Base-by-base conservation (phyloP, 495 filamentous ascomycete species). In the Penicillium robsamsonii region DNA sequence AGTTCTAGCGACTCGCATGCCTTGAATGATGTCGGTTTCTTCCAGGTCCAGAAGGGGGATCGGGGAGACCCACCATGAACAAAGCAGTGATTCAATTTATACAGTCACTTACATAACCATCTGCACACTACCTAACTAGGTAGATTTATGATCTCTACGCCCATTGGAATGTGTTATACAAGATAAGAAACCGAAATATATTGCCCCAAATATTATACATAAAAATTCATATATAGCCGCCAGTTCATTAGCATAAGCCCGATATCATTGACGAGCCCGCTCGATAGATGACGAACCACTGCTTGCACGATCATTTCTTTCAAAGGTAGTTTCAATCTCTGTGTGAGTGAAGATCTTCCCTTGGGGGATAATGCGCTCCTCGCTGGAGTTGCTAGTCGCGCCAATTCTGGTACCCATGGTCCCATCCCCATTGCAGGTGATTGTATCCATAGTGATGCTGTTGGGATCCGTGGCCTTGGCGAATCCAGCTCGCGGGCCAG, bases 271-370 rank as follows among this genome's bases (percentile, higher is more conserved):
- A 44, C 38, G 53, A 66, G 58, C 58, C 53, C 38, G 61, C 55
- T 64, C 64, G 31, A 45, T 22, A 10, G 61, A 52, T 44, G 57
- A 35, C 22, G 51, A 54, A 4, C 15, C 22, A 15, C 18, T 20
- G 15, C 46, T 35, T 11, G 45, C 31, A 42, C 46, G 64, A 30
- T 62, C 62, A 31, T 48, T 61, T 9, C 65, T 50, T 50, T 74
- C 71, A 13, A 74, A 60, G 13, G 66, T 74, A 15, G 71, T 72
- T 56, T 72, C 66, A 43, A 75, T 74, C 60, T 72, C 63, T 10
- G 72, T 75, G 15, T 70, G 67, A 6, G 69, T 54, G 37, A 66
- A 66, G 45, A 75, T 75, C 62, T 68, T 72, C 7, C 71, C 71
- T 9, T 73, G 62, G 4, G 71, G 72, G 25, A 75, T 68, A 33